phyloP scores from a whole-genome alignment of 2,329 filamentous ascomycete species.

The Fusarium verrucosum region DNA sequence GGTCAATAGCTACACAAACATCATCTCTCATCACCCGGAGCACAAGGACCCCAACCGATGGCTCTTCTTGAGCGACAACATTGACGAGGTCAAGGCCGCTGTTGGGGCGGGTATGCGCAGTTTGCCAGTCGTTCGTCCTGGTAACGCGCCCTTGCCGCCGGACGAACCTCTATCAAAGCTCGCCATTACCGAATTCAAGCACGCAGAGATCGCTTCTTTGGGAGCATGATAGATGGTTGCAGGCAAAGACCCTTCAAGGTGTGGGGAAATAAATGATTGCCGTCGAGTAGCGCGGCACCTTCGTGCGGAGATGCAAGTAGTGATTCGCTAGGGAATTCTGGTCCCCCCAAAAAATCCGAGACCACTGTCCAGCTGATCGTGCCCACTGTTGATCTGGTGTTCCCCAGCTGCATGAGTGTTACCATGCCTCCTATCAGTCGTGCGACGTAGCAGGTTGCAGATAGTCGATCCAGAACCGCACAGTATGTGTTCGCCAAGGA shows the following conservation, averaged over 20 bases:
- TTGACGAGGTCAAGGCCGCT: slow-evolving; percentile 73
- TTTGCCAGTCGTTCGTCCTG: slow-evolving; percentile 71
- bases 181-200: slow-evolving; percentile 50
- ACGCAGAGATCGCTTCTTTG: slow-evolving; percentile 36
- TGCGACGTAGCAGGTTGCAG: slow-evolving; percentile 28
- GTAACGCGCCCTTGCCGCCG: slow-evolving; percentile 70
- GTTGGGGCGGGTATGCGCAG: slow-evolving; percentile 70
- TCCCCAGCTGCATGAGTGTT: slow-evolving; percentile 35
- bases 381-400: slow-evolving; percentile 34
- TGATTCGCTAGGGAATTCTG: slow-evolving; percentile 41
- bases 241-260: slow-evolving; percentile 28
- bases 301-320: slow-evolving; percentile 39
- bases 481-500: slow-evolving; percentile 18
- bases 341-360: slow-evolving; percentile 38
- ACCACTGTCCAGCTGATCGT: slow-evolving; percentile 38
- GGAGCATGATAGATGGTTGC: slow-evolving; percentile 34
- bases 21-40: slow-evolving; percentile 58
- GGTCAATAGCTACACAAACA: slow-evolving; percentile 71
- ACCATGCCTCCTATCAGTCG: slow-evolving; percentile 28
- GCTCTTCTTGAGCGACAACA: slow-evolving; percentile 85
- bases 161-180: slow-evolving; percentile 53
- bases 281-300: slow-evolving; percentile 35
- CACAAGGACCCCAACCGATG: slow-evolving; percentile 60
- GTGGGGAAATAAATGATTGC: slow-evolving; percentile 34
- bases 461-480: slow-evolving; percentile 26